Conservation (phyloP, 495 filamentous ascomycete genomes). For the Apodospora peruviana region DNA sequence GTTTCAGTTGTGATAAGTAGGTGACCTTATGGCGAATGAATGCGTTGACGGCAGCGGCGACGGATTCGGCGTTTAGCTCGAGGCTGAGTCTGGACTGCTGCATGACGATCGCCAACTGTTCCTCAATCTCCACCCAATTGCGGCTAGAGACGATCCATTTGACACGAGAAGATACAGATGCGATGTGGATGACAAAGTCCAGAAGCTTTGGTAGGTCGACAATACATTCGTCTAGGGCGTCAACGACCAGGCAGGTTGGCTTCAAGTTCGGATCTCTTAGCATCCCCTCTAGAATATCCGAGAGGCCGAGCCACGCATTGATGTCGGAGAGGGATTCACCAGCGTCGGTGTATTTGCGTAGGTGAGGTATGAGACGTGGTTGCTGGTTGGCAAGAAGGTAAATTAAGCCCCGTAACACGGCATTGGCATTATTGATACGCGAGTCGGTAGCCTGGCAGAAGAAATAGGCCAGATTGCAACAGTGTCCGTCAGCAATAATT, state of each 20-base stretch:
- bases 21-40: background rate
- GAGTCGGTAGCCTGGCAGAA: background rate
- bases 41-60: background rate
- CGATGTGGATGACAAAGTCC: background rate
- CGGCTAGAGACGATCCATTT: conserved; percentile 14
- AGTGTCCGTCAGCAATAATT: background rate
- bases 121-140: conserved; percentile 13
- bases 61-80: conserved; percentile 10
- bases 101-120: background rate
- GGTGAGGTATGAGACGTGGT: background rate
- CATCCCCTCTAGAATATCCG: background rate
- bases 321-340: background rate
- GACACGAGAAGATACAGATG: background rate
- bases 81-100: conserved; percentile 7
- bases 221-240: background rate
- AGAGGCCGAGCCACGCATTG: background rate
- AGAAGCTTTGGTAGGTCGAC: background rate
- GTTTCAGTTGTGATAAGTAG: background rate
- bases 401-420: background rate
- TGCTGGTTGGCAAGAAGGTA: background rate
- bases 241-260: background rate
- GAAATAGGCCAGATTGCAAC: conserved; percentile 1
- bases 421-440: background rate
- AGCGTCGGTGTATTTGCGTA: background rate
- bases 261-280: background rate